A percentile compares a stretch with the other conserved stretches of the same genome.
phyloP scores from a whole-genome alignment of 306 rosid species.

The Pterocarpus macrocarpus region DNA sequence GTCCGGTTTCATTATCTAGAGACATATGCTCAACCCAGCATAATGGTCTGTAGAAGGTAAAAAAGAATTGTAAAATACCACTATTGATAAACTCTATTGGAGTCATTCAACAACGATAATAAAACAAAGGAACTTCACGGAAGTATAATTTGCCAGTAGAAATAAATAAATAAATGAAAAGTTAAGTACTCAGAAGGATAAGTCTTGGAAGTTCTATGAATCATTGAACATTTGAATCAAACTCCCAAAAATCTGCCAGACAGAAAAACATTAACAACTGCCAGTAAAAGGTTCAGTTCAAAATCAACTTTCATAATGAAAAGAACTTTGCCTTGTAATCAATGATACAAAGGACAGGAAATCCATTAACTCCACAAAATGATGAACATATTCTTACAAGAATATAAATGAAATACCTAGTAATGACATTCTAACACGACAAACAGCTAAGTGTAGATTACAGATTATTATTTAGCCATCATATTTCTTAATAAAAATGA shows the following conservation, averaged over 20 bases:
- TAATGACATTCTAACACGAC: conserved; percentile 23
- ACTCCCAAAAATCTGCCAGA: neutral
- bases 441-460: conserved; percentile 13
- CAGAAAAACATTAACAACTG: neutral
- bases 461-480: conserved; percentile 7
- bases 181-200: conserved; percentile 9
- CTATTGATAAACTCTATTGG: conserved; percentile 11
- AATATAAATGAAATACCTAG: conserved; percentile 6
- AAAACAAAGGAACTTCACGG: conserved; percentile 29
- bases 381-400: conserved; percentile 2
- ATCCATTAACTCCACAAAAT: conserved; percentile 24
- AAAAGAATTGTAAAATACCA: conserved; percentile 30
- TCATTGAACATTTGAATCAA: conserved; percentile 36
- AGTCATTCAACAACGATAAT: neutral
- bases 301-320: neutral
- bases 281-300: neutral
- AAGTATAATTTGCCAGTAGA: conserved; percentile 18
- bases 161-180: neutral
- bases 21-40: conserved; percentile 95
- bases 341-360: neutral
- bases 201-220: neutral
- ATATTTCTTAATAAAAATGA: conserved; percentile 3
- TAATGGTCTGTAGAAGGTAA: conserved; percentile 64
- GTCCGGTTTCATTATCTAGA: conserved; percentile 85
- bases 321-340: conserved; percentile 14